These are phyloP conservation scores for Fusarium pseudocircinatum DNA, from an alignment of 2,329 filamentous ascomycete genomes.

Conservation along the genomic window DNA sequence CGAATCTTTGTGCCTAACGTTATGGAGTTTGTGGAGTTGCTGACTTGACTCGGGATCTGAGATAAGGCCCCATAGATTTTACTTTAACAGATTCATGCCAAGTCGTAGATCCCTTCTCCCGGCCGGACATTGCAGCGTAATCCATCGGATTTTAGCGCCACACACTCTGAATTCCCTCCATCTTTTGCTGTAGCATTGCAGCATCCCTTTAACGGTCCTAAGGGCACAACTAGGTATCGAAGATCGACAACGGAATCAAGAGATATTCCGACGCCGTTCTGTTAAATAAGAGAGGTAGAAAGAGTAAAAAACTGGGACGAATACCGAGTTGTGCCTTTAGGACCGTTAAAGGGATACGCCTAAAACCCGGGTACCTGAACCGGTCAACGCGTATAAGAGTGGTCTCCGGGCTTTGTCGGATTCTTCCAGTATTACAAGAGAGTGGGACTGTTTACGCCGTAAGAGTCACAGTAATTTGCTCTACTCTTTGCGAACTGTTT, in stretches of 20 bases:
- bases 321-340: too few species aligned
- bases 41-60: conserved; percentile 34
- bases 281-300: too few species aligned
- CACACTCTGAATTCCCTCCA: background rate
- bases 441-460: conserved; percentile 7
- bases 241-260: too few species aligned
- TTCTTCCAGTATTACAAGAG: background rate
- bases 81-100: conserved; percentile 20
- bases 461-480: conserved; percentile 9
- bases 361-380: conserved; percentile 6
- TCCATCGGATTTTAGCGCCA: conserved; percentile 19
- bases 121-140: conserved; percentile 21
- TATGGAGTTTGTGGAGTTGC: conserved; percentile 22
- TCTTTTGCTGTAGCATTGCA: background rate
- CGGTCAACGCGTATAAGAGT: background rate
- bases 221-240: too few species aligned
- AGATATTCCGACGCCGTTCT: too few species aligned
- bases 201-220: too few species aligned
- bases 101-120: conserved; percentile 7
- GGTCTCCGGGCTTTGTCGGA: background rate
- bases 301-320: too few species aligned
- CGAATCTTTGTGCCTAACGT: conserved; percentile 19
- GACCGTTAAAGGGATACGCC: background rate
- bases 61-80: conserved; percentile 21
- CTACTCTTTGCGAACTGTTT: background rate